Conservation (phyloP, 306 rosid genomes). For the Sophora flavescens region DNA sequence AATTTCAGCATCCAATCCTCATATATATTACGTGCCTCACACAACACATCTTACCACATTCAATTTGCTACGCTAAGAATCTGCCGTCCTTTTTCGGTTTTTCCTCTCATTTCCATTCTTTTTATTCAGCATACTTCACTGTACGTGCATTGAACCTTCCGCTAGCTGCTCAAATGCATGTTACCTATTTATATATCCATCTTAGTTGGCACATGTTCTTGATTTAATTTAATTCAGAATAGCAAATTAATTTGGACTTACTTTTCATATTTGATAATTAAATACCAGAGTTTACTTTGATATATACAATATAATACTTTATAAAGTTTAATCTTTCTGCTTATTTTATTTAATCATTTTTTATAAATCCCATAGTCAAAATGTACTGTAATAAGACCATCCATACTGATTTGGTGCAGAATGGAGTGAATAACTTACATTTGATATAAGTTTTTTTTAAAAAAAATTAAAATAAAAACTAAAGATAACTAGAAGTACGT, state of each 20-base stretch:
- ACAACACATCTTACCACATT: conserved; percentile 51
- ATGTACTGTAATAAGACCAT: too few relatives aligned
- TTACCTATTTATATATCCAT: background rate
- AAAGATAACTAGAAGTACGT: too few relatives aligned
- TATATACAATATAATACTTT: background rate
- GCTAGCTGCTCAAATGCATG: conserved; percentile 22
- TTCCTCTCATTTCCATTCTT: background rate
- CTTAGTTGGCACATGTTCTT: conserved; percentile 5
- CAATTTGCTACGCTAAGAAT: conserved; percentile 57
- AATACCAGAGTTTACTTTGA: background rate
- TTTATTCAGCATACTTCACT: conserved; percentile 7
- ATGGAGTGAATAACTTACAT: too few relatives aligned
- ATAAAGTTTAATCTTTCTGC: background rate
- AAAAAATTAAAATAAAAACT: too few relatives aligned
- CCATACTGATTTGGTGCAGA: too few relatives aligned
- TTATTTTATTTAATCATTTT: background rate
- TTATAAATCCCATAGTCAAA: too few relatives aligned
- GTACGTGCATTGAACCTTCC: conserved; percentile 47
- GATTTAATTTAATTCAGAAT: conserved; percentile 6
- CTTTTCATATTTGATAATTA: background rate
- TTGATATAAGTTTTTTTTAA: too few relatives aligned
- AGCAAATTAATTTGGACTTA: too few relatives aligned
- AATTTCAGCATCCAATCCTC: conserved; percentile 28
- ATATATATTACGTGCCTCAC: conserved; percentile 71
- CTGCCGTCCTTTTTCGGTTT: background rate